Evolutionary conservation across 2,329 filamentous ascomycete species (phyloP).

Genomic region (Talaromyces sp.): DNA sequence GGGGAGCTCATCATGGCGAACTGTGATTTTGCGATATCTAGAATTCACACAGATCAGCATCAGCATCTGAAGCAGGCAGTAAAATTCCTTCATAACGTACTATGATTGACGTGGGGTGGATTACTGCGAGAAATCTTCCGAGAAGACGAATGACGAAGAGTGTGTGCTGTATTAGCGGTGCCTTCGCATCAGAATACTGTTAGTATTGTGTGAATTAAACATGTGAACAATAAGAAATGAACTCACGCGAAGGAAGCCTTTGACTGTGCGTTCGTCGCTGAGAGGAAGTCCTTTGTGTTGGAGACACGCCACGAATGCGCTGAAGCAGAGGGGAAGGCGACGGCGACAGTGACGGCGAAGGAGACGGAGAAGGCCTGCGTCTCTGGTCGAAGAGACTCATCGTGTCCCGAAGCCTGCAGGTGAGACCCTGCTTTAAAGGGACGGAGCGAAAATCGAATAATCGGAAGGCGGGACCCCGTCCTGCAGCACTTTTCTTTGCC

Average conservation of each 20-base stretch:
- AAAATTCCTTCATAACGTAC: slow-evolving; percentile 1
- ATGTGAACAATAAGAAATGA: not conserved
- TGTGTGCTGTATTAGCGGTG: not conserved
- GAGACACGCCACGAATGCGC: slow-evolving; percentile 15
- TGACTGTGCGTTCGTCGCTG: not conserved
- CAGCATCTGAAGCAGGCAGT: not conserved
- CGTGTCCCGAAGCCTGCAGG: not conserved
- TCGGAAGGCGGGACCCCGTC: slow-evolving; percentile 14
- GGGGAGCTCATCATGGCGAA: slow-evolving; percentile 14
- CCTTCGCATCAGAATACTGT: not conserved
- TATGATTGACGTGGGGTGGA: slow-evolving; percentile 18
- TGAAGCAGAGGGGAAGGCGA: slow-evolving; percentile 10
- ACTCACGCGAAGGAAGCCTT: slow-evolving; percentile 15
- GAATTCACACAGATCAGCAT: not conserved
- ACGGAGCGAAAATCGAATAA: not conserved
- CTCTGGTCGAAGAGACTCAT: slow-evolving; percentile 17
- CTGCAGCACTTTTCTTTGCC: not conserved
- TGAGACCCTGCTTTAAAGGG: slow-evolving; percentile 10
- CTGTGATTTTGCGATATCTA: slow-evolving; percentile 17
- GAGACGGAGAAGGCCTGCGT: slow-evolving; percentile 10
- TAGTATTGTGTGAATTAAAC: not conserved
- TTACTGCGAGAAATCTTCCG: slow-evolving; percentile 16
- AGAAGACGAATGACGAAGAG: slow-evolving; percentile 13
- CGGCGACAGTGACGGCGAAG: slow-evolving; percentile 10
- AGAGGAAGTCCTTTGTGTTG: slow-evolving; percentile 15